Evolutionary conservation across 129 eudicot genomes (phyloP).

Genomic region (Apium graveolens): DNA sequence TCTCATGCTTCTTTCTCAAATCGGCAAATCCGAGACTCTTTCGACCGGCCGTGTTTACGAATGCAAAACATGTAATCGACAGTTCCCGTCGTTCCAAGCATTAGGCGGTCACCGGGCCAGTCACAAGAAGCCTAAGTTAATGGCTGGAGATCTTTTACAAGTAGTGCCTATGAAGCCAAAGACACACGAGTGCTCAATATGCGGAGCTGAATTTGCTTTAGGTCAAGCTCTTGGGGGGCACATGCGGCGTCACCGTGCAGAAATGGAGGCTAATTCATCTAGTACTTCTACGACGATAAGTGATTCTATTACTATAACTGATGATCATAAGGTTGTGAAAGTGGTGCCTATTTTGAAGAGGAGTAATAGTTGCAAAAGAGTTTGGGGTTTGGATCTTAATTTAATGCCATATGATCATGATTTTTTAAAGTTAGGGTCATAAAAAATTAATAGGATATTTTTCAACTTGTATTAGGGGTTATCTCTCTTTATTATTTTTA

Average conservation of each 20-base stretch:
- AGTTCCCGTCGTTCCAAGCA: conserved; percentile 26
- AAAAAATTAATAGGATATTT: not conserved
- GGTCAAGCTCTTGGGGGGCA: conserved; percentile 35
- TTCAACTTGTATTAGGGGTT: not conserved
- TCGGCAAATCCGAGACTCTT: not conserved
- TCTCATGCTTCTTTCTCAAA: conserved; percentile 18
- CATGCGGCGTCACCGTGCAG: conserved; percentile 28
- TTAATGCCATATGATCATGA: conserved; percentile 10
- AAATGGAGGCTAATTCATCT: not conserved
- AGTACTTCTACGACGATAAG: not conserved
- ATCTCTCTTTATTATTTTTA: not conserved
- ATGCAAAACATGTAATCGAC: conserved; percentile 23
- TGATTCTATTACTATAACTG: not conserved
- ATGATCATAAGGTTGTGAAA: not conserved
- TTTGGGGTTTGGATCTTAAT: conserved; percentile 14
- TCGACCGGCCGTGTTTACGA: conserved; percentile 10
- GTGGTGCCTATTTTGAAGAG: not conserved
- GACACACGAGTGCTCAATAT: conserved; percentile 24
- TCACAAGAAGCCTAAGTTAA: conserved; percentile 18
- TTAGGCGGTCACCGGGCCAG: conserved; percentile 41
- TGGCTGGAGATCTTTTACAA: conserved; percentile 4
- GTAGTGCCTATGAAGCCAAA: conserved; percentile 6
- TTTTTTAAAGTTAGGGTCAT: conserved; percentile 3
- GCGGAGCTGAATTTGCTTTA: conserved; percentile 22
- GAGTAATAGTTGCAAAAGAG: not conserved